phyloP scores from a whole-genome alignment of 139 green algal species.

The Cymbomonas tetramitiformis region DNA sequence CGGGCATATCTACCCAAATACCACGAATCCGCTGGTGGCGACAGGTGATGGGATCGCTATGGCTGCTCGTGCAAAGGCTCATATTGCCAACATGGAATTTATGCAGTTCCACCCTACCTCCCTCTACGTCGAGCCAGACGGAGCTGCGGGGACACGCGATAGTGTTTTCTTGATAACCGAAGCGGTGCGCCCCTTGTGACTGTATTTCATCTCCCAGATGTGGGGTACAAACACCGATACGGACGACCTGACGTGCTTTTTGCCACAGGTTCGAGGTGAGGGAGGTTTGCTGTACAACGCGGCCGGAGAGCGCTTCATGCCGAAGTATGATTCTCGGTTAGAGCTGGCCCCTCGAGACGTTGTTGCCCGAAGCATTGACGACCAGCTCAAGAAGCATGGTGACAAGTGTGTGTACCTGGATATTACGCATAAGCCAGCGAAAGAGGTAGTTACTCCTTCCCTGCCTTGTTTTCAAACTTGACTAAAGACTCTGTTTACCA shows the following conservation, averaged over 20 bases:
- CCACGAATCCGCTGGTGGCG: constrained; percentile 86
- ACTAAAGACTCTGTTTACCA: too few species aligned
- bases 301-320: constrained; percentile 86
- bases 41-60: constrained; percentile 94
- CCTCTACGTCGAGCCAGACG: constrained; percentile 35
- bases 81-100: constrained; percentile 92
- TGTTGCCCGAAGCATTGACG: constrained; percentile 64
- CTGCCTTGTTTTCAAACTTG: background rate
- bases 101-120: constrained; percentile 94
- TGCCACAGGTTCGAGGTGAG: too few species aligned
- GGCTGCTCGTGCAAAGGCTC: constrained; percentile 61
- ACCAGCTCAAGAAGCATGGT: constrained; percentile 49
- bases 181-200: too few species aligned
- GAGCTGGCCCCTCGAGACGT: constrained; percentile 91
- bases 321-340: constrained; percentile 58
- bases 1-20: constrained; percentile 82
- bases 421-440: constrained; percentile 60
- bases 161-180: constrained; percentile 86
- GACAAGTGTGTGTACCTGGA: constrained; percentile 78
- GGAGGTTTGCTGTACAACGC: constrained; percentile 76
- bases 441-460: constrained; percentile 22
- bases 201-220: too few species aligned
- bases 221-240: too few species aligned
- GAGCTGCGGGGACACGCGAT: constrained; percentile 18
- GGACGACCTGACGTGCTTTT: too few species aligned